Evolutionary conservation across 1,139 yeast genomes (phyloP).

Genomic region (Entelexis paramagnoliae): DNA sequence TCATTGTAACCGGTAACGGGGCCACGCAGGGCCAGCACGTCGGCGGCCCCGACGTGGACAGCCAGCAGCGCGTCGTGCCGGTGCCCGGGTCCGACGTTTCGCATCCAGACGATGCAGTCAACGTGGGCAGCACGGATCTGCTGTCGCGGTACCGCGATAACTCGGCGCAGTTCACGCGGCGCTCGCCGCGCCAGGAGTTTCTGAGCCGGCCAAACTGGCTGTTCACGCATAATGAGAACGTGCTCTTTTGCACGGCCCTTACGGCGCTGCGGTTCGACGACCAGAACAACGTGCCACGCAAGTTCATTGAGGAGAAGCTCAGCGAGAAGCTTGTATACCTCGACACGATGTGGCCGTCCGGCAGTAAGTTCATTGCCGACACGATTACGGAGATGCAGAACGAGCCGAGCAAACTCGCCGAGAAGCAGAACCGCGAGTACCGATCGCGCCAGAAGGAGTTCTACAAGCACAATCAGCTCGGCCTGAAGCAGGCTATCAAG

Average conservation of each 20-base stretch:
- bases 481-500: constrained; percentile 8
- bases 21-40: constrained; percentile 1
- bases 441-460: constrained; percentile 17
- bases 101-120: neutral
- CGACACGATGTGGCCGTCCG: constrained; percentile 22
- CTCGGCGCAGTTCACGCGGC: neutral
- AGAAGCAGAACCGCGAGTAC: constrained; percentile 13
- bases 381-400: constrained; percentile 12
- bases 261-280: constrained; percentile 18
- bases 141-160: constrained; percentile 1
- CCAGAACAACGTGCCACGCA: constrained; percentile 22
- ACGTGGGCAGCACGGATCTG: neutral
- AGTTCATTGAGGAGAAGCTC: constrained; percentile 21
- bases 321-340: constrained; percentile 18
- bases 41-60: neutral
- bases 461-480: constrained; percentile 12
- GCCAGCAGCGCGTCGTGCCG: constrained; percentile 1
- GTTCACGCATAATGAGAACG: constrained; percentile 20
- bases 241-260: constrained; percentile 19
- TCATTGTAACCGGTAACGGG: constrained; percentile 10
- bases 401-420: constrained; percentile 10
- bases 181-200: constrained; percentile 17
- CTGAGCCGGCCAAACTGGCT: constrained; percentile 22
- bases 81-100: constrained; percentile 1
- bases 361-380: constrained; percentile 15